Evolutionary conservation across 352 stramenopile species (phyloP).

Genomic region (Phytophthora chlamydospora): DNA sequence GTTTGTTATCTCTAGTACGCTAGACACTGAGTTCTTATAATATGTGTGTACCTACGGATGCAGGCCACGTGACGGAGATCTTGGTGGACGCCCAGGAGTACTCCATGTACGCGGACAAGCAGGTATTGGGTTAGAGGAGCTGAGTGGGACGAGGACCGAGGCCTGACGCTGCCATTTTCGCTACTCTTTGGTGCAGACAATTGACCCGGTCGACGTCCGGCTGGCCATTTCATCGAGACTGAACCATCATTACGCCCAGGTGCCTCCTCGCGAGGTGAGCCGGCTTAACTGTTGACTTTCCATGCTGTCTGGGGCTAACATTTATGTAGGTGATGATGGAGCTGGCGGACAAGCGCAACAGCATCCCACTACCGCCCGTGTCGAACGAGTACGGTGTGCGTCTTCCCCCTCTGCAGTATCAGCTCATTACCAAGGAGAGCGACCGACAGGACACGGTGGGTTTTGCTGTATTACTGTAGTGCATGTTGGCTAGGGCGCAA

Average conservation of each 20-base stretch:
- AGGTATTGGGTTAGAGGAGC: constrained; percentile 29
- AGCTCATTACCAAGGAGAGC: constrained; percentile 77
- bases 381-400: constrained; percentile 86
- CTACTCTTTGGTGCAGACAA: constrained; percentile 38
- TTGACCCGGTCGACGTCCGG: constrained; percentile 80
- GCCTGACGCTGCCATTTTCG: constrained; percentile 13
- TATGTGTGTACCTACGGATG: constrained; percentile 2
- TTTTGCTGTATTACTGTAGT: background rate
- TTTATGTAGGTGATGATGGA: constrained; percentile 81
- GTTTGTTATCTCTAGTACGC: background rate
- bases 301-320: constrained; percentile 4
- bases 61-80: constrained; percentile 85
- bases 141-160: background rate
- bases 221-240: constrained; percentile 77
- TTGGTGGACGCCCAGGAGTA: constrained; percentile 88
- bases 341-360: constrained; percentile 84
- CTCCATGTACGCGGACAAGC: constrained; percentile 77
- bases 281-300: constrained; percentile 4
- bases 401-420: constrained; percentile 70
- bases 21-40: background rate
- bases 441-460: constrained; percentile 61
- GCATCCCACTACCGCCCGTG: constrained; percentile 74
- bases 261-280: constrained; percentile 71
- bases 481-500: background rate
- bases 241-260: constrained; percentile 80